These are phyloP conservation scores for Nothopassalora personata DNA, from an alignment of 2,329 filamentous ascomycete genomes.

Conservation along the genomic window DNA sequence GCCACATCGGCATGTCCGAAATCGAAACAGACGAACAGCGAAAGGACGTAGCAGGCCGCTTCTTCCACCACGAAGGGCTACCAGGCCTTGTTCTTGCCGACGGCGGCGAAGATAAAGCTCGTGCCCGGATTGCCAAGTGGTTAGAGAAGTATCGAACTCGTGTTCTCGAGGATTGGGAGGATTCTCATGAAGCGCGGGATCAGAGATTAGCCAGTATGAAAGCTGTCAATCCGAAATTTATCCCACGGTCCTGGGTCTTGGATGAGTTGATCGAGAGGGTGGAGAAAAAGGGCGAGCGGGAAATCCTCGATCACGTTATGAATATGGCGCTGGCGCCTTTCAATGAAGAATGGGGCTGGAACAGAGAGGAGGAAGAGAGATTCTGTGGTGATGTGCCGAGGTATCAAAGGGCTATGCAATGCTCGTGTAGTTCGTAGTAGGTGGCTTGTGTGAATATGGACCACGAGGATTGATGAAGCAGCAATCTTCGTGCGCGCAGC, in stretches of 20 bases:
- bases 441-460: too few species aligned
- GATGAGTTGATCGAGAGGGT: constrained; percentile 89
- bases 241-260: constrained; percentile 84
- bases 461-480: too few species aligned
- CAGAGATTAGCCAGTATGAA: constrained; percentile 72
- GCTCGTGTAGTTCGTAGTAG: constrained; percentile 80
- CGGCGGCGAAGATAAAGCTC: constrained; percentile 58
- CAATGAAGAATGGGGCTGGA: constrained; percentile 65
- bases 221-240: constrained; percentile 83
- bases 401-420: constrained; percentile 76
- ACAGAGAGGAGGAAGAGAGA: constrained; percentile 69
- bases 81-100: constrained; percentile 44
- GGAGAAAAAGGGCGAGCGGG: constrained; percentile 74
- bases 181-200: constrained; percentile 49
- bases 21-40: constrained; percentile 61
- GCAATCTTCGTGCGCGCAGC: too few species aligned
- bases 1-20: constrained; percentile 56
- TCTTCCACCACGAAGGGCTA: constrained; percentile 74
- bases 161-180: constrained; percentile 70
- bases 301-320: constrained; percentile 72
- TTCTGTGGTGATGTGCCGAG: constrained; percentile 83
- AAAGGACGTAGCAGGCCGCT: constrained; percentile 60
- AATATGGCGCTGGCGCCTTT: constrained; percentile 81
- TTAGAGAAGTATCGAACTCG: constrained; percentile 70
- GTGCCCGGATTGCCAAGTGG: constrained; percentile 68